phyloP scores from a whole-genome alignment of 306 rosid genomes.

The Sicyos edulis region DNA sequence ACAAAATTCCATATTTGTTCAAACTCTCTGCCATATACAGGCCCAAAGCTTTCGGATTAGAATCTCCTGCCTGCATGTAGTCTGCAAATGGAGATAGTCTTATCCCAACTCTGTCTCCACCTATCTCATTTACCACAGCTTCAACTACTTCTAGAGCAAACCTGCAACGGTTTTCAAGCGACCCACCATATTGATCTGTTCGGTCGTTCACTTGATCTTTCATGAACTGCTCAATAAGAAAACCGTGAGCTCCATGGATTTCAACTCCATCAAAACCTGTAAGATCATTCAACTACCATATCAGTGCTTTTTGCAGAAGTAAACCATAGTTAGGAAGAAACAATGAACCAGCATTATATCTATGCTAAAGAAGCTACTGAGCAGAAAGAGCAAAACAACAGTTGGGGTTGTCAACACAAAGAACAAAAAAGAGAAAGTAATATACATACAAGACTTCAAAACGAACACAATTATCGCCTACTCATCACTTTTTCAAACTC shows the following conservation, averaged over 20 bases:
- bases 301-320: background rate
- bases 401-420: background rate
- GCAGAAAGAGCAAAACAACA: background rate
- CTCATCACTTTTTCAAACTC: background rate
- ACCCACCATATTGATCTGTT: conserved; percentile 37
- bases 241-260: conserved; percentile 40
- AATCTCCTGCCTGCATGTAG: conserved; percentile 46
- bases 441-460: background rate
- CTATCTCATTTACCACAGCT: conserved; percentile 43
- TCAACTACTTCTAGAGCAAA: conserved; percentile 48
- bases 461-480: background rate
- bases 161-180: conserved; percentile 55
- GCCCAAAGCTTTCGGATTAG: conserved; percentile 54
- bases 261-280: conserved; percentile 46
- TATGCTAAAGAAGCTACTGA: background rate
- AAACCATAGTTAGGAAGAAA: background rate
- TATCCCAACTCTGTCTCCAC: conserved; percentile 57
- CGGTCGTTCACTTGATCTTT: conserved; percentile 36
- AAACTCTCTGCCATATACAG: conserved; percentile 39
- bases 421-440: background rate
- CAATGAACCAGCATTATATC: background rate
- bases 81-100: conserved; percentile 63
- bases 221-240: conserved; percentile 34
- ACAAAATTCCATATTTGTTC: conserved; percentile 36
- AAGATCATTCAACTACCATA: background rate